Evolutionary conservation across 2,329 filamentous ascomycete genomes (phyloP), one percentile per base, ranked within the genome.

Genomic region (Calycina marina): DNA sequence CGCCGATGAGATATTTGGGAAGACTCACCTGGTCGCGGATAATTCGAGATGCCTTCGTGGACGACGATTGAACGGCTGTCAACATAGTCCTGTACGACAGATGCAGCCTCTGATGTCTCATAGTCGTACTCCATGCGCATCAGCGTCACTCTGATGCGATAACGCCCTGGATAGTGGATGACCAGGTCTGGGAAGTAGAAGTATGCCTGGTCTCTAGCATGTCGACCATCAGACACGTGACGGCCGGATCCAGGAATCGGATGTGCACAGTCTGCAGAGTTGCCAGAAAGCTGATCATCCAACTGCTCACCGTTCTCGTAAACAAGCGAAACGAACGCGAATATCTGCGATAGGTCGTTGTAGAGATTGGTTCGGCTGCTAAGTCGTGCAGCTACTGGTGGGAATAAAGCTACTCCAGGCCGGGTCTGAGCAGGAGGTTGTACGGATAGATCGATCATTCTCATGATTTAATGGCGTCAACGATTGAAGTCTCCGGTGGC

Each of bases 111-210:
- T 18, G 42, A 37, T 2, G 38, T 36, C n/a, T 41, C 38, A 18
- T 24, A 35, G 4, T 44, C 40, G 36, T 49, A 46, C 22, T 47
- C 46, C 46, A 49, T 47, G 20, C 45, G 40, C 46, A 50, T 49
- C 29, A 51, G 22, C 18, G 39, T 48, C 14, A 52, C 33, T 31
- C 44, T 31, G 13, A 52, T 38, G 9, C 43, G 38, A 32, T 52
- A 52, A 22, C 38, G 37, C 3, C 49, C 49, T n/a, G 46, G 40
- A 6, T 40, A 29, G 22, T 45, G 24, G 20, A 52, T 49, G 12
- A 40, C 36, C 15, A 52, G 36, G 36, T 51, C 42, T 9, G 47
- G 43, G 30, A 52, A 51, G 29, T 45, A 47, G 31, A 51, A 49
- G 34, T 52, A 51, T 2, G 44, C 47, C 20, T 40, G 40, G 20